A percentile compares a stretch with the other conserved stretches of the same genome.
Evolutionary conservation across 768 basidiomycete genomes (phyloP).

Genomic region (Trametes cinnabarina): DNA sequence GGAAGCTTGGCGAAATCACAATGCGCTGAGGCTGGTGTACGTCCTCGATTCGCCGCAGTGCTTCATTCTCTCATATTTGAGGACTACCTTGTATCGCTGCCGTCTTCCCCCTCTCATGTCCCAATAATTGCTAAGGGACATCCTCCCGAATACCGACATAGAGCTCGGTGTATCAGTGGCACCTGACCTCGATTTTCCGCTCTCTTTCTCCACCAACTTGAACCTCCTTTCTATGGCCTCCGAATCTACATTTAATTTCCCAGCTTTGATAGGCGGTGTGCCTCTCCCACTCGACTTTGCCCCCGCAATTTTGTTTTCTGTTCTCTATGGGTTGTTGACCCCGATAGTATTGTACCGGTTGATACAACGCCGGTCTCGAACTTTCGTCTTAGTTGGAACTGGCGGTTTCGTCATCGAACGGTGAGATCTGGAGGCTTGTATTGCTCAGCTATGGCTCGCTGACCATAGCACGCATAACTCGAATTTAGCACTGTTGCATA

Average conservation of each 20-base stretch:
- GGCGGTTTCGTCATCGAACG: conserved; percentile 20
- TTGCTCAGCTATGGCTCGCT: background rate
- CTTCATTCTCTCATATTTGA: too few relatives aligned
- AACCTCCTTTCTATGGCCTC: background rate
- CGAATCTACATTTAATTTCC: background rate
- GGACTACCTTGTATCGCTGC: too few relatives aligned
- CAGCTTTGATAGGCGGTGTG: conserved; percentile 5
- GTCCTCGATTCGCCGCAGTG: too few relatives aligned
- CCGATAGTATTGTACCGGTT: conserved; percentile 20
- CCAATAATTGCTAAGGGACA: too few relatives aligned
- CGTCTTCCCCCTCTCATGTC: too few relatives aligned
- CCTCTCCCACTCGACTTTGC: conserved; percentile 19
- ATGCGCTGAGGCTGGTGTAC: too few relatives aligned
- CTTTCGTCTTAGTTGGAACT: conserved; percentile 12
- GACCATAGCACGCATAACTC: background rate
- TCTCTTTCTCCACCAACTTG: too few relatives aligned
- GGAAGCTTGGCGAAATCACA: too few relatives aligned
- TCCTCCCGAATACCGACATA: too few relatives aligned
- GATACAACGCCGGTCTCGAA: conserved; percentile 10
- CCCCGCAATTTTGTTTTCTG: conserved; percentile 27
- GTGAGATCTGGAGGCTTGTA: conserved; percentile 5
- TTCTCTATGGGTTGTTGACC: conserved; percentile 18
- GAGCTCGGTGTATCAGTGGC: too few relatives aligned
- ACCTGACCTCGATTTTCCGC: too few relatives aligned
- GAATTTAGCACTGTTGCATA: background rate